Conservation (phyloP, 148 eudicot genomes). For the Spergularia marina region DNA sequence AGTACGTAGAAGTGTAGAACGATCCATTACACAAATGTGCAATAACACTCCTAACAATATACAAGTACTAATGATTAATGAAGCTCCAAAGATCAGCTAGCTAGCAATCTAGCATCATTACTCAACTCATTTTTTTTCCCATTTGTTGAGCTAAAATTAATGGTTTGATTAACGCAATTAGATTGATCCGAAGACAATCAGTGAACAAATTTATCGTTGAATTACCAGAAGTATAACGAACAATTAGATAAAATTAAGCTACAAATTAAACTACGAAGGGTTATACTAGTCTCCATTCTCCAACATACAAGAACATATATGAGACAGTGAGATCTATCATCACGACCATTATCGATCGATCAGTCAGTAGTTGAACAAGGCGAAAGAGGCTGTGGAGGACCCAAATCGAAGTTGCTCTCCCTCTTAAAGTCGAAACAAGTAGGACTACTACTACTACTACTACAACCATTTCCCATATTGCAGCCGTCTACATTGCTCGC, state of each 20-base stretch:
- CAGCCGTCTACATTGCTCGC: background rate
- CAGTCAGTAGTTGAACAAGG: conserved; percentile 23
- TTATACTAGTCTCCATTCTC: background rate
- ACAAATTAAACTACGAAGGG: background rate
- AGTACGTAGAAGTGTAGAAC: too few species aligned
- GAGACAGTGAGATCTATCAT: background rate
- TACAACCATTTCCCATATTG: conserved; percentile 2
- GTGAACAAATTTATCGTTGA: too few species aligned
- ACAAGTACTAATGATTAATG: too few species aligned
- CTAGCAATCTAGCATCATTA: too few species aligned
- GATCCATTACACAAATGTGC: too few species aligned
- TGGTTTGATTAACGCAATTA: too few species aligned
- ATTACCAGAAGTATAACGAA: too few species aligned
- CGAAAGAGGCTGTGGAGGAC: conserved; percentile 30
- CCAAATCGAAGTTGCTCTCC: conserved; percentile 12
- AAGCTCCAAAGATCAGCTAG: too few species aligned
- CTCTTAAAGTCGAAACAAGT: conserved; percentile 16
- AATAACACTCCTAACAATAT: too few species aligned
- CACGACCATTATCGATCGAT: background rate
- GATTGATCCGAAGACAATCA: too few species aligned
- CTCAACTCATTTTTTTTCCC: too few species aligned
- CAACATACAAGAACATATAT: background rate
- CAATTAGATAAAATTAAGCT: conserved; percentile 7
- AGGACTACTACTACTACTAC: background rate
- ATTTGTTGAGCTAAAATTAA: too few species aligned